Conservation (phyloP, 2,329 filamentous ascomycete genomes). For the Coniochaeta sp. region DNA sequence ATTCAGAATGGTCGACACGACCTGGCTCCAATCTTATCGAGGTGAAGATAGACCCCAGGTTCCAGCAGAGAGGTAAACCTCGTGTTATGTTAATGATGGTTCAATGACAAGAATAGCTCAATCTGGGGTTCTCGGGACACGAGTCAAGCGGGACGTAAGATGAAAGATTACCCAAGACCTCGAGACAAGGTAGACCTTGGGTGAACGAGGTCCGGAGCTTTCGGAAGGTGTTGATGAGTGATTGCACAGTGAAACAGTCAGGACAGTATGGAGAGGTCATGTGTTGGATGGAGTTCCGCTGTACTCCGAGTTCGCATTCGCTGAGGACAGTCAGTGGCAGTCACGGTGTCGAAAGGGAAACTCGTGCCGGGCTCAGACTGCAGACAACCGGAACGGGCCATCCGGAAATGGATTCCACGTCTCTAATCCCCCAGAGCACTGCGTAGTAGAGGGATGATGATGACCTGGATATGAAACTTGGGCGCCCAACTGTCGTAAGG, state of each 20-base stretch:
- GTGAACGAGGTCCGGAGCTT: not conserved
- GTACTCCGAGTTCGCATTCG: not conserved
- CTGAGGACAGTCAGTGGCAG: too few relatives aligned
- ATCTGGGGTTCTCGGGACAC: not conserved
- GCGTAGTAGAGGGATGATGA: not conserved
- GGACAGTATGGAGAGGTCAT: not conserved
- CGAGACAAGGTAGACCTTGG: not conserved
- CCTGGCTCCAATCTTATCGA: not conserved
- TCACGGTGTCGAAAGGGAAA: too few relatives aligned
- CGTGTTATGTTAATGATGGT: not conserved
- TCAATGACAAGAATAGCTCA: not conserved
- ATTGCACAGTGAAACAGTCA: not conserved
- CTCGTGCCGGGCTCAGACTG: too few relatives aligned
- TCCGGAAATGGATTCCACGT: not conserved
- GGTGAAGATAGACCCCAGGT: not conserved
- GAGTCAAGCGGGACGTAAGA: not conserved
- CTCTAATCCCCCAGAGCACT: not conserved
- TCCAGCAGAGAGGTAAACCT: not conserved
- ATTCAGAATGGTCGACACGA: not conserved
- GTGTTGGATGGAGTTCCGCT: not conserved
- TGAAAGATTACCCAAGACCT: not conserved
- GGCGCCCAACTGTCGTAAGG: not conserved
- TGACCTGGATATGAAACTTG: not conserved
- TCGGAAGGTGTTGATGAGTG: not conserved
- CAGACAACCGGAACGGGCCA: not conserved